Evolutionary conservation across 352 stramenopile species (phyloP), one percentile per base, ranked within the genome.

Genomic region (Globisporangium alternatum): DNA sequence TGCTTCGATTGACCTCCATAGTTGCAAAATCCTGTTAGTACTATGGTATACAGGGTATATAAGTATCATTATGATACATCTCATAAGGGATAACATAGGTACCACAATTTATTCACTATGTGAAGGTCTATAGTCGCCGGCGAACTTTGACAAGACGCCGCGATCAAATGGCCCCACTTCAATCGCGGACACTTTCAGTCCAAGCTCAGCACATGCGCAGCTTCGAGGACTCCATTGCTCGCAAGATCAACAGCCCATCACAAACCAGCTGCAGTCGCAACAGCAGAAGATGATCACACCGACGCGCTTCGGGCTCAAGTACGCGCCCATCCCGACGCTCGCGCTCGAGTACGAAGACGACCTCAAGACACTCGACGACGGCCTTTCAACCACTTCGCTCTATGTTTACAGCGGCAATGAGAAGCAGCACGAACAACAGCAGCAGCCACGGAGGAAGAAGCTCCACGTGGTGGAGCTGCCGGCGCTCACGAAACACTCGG

Each of bases 241-340:
- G 13, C 41, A 47, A 28, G 41, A 47, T 21, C n/a, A 15, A 10
- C 39, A 47, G 9, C n/a, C 1, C 35, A 41, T 41, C 5, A 41
- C 8, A 15, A 12, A 47, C 25, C 9, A 47, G 41, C 41, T 47
- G 13, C 13, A 15, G 15, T 4, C 9, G 13, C 12, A 45, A 12
- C 41, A 22, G 6, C 51, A 30, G 4, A 7, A 43, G 25, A 90
- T 83, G 83, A 90, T 93, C 78, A 77, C 81, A 7, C 84, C 86
- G 49, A 93, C 74, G 25, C 79, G 86, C 56, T 88, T 95, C 52
- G 86, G 86, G 0, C 78, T 95, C 74, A 95, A 95, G 78, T 95
- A 86, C 68, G 72, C 75, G 58, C 86, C 86, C 9, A 77, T 92
- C 48, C 84, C 86, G 57, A 95, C 86, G 37, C 69, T 95, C 1